Conservation (phyloP, 345 rosid species). For the Noccaea bulbosa region DNA sequence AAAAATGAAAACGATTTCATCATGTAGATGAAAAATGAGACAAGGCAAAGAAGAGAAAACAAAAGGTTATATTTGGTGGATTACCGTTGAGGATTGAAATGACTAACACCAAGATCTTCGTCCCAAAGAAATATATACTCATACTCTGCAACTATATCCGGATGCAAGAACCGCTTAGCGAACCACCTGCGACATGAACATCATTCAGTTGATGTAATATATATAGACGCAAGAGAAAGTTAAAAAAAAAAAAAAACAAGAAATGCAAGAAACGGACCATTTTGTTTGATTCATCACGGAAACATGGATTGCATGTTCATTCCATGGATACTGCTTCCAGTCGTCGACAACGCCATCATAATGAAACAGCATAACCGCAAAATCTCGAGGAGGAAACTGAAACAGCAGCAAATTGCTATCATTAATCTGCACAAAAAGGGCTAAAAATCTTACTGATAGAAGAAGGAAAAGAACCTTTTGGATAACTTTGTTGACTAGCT, state of each 20-base stretch:
- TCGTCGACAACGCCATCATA: constrained; percentile 83
- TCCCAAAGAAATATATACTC: constrained; percentile 93
- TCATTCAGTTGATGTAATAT: too few relatives aligned
- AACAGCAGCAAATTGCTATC: background rate
- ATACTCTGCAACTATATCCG: constrained; percentile 77
- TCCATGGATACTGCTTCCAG: constrained; percentile 77
- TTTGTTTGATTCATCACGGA: constrained; percentile 84
- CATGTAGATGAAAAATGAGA: background rate
- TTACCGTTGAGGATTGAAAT: constrained; percentile 74
- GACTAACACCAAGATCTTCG: constrained; percentile 84
- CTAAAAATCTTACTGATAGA: background rate
- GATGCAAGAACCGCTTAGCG: constrained; percentile 94
- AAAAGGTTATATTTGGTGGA: background rate
- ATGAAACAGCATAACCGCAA: constrained; percentile 85
- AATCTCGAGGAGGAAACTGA: constrained; percentile 72
- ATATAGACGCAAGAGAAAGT: too few relatives aligned
- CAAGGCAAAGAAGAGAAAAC: background rate
- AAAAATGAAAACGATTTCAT: background rate
- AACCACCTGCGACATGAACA: constrained; percentile 74
- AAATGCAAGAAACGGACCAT: constrained; percentile 53
- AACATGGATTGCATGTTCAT: constrained; percentile 63
- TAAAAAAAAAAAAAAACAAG: constrained; percentile 15
- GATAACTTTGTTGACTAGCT: constrained; percentile 66
- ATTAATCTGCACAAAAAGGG: background rate
- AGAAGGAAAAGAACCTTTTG: constrained; percentile 53